Evolutionary conservation across 345 rosid species (phyloP).

Genomic region (Eucalyptus albens): DNA sequence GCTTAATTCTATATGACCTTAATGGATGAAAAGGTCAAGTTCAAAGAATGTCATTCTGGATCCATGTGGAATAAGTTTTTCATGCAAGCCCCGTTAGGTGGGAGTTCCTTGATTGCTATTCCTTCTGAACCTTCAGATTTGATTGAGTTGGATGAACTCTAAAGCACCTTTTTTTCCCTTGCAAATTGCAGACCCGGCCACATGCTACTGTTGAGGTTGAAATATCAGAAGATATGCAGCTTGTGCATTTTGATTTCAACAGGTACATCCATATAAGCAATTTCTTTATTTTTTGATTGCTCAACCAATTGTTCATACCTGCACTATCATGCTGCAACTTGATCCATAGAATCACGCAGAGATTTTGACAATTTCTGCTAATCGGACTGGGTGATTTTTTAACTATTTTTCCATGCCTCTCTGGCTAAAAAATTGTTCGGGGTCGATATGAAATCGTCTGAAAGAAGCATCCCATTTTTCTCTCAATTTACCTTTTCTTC

Average conservation of each 20-base stretch:
- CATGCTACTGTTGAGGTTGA: conserved; percentile 99
- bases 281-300: neutral
- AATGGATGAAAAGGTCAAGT: neutral
- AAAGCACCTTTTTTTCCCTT: neutral
- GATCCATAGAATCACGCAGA: neutral
- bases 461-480: neutral
- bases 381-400: neutral
- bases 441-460: neutral
- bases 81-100: neutral
- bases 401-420: neutral
- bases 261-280: conserved; percentile 27
- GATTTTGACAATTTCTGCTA: neutral
- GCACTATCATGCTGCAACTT: neutral
- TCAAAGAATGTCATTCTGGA: neutral
- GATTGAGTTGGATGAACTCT: neutral
- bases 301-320: neutral
- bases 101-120: neutral
- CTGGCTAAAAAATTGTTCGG: neutral
- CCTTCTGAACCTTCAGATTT: neutral
- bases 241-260: conserved; percentile 95
- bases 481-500: neutral
- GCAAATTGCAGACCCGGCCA: conserved; percentile 67
- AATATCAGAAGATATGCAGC: conserved; percentile 99
- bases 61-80: neutral
- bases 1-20: neutral